Conservation (phyloP, 495 filamentous ascomycete species). For the Venustampulla echinocandica region DNA sequence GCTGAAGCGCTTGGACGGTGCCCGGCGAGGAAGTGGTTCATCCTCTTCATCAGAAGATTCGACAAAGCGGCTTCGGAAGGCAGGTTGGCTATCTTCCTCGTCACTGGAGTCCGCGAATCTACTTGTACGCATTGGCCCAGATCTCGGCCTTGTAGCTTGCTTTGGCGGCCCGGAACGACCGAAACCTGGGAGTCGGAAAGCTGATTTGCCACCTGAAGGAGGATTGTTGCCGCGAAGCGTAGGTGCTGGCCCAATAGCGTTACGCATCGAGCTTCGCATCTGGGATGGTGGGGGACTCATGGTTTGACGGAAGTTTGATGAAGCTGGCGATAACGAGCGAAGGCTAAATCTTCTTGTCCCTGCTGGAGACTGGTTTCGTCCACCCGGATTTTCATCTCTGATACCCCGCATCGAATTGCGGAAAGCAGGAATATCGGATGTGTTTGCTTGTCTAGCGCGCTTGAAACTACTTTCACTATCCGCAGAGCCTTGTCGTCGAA, state of each 20-base stretch:
- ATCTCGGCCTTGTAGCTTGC: background rate
- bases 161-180: conserved; percentile 20
- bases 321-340: conserved; percentile 33
- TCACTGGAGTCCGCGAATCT: conserved; percentile 67
- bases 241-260: conserved; percentile 19
- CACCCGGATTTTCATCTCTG: background rate
- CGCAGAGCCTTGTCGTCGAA: conserved; percentile 18
- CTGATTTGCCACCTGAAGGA: conserved; percentile 26
- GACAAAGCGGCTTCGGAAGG: conserved; percentile 65
- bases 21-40: conserved; percentile 9
- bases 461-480: conserved; percentile 25
- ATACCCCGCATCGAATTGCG: conserved; percentile 20
- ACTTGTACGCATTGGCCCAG: conserved; percentile 22
- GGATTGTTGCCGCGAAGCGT: conserved; percentile 12
- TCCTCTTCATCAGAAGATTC: conserved; percentile 68
- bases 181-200: conserved; percentile 38
- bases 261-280: conserved; percentile 45
- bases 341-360: conserved; percentile 33
- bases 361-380: conserved; percentile 11
- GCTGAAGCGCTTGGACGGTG: conserved; percentile 23
- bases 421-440: conserved; percentile 8
- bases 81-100: conserved; percentile 46
- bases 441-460: conserved; percentile 11
- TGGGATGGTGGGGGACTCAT: conserved; percentile 11
- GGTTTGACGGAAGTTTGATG: conserved; percentile 18